These are phyloP conservation scores for Wickerhamomyces rabaulensis DNA, from an alignment of 805 yeast species.

Conservation along the genomic window DNA sequence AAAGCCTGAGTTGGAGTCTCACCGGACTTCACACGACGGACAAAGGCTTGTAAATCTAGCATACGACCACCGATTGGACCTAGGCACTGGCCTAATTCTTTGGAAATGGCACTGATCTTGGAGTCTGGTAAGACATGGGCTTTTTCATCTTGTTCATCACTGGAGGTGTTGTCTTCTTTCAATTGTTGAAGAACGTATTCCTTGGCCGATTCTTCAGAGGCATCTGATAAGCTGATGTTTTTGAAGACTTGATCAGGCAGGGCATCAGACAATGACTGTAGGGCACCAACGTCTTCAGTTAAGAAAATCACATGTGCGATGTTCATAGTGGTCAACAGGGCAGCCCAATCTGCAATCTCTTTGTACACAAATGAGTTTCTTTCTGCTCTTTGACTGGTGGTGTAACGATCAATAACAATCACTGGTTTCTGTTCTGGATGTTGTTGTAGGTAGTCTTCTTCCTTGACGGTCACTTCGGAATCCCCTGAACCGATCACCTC, in stretches of 20 bases:
- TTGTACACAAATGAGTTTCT: slow-evolving; percentile 62
- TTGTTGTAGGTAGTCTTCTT: slow-evolving; percentile 77
- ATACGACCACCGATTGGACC: slow-evolving; percentile 90
- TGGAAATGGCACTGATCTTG: slow-evolving; percentile 18
- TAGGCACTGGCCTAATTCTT: slow-evolving; percentile 49
- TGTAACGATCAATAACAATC: slow-evolving; percentile 72
- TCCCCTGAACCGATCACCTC: slow-evolving; percentile 27
- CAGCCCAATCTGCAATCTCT: slow-evolving; percentile 85
- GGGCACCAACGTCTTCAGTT: slow-evolving; percentile 79
- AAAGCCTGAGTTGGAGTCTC: slow-evolving; percentile 77
- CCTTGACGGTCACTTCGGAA: slow-evolving; percentile 40
- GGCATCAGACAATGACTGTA: slow-evolving; percentile 60
- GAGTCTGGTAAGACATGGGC: slow-evolving; percentile 26
- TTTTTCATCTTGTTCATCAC: slow-evolving; percentile 14
- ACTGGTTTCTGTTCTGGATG: slow-evolving; percentile 86
- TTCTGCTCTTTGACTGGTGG: slow-evolving; percentile 48
- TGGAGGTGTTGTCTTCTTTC: slow-evolving; percentile 16
- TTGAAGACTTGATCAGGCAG: slow-evolving; percentile 87
- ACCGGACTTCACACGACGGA: slow-evolving; percentile 83
- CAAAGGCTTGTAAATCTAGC: slow-evolving; percentile 87
- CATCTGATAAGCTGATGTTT: slow-evolving; percentile 71
- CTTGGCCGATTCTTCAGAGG: slow-evolving; percentile 63
- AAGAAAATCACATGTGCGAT: slow-evolving; percentile 86
- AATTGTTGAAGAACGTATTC: slow-evolving; percentile 62
- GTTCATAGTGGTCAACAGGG: slow-evolving; percentile 67